Conservation (phyloP, 305 asterid genomes). For the Rubia balearica region DNA sequence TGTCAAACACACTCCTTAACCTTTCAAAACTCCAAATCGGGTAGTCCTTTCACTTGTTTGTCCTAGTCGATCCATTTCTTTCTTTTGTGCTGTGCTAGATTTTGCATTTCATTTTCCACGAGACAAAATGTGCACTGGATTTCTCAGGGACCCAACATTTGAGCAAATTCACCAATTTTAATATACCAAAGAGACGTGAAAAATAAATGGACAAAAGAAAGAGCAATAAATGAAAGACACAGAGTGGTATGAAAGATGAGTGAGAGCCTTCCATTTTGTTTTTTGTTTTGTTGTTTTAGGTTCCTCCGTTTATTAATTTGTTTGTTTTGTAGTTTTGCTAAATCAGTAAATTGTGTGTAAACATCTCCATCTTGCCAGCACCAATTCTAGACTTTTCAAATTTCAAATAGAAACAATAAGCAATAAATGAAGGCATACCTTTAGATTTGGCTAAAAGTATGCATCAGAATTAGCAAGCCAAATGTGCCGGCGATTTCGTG, state of each 20-base stretch:
- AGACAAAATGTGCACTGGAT: neutral
- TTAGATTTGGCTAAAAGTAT: too few species aligned
- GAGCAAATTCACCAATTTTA: neutral
- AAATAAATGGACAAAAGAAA: neutral
- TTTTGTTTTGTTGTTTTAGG: neutral
- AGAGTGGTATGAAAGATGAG: neutral
- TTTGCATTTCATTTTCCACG: neutral
- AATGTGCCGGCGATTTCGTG: too few species aligned
- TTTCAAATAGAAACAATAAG: neutral
- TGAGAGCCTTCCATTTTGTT: neutral
- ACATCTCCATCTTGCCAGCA: constrained; percentile 11
- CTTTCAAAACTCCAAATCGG: too few species aligned
- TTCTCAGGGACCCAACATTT: neutral
- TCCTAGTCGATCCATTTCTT: neutral
- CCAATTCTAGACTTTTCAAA: neutral
- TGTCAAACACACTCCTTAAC: too few species aligned
- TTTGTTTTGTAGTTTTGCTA: neutral
- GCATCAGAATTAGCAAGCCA: too few species aligned
- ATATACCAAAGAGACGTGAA: neutral
- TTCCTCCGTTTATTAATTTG: neutral
- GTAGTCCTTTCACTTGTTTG: too few species aligned
- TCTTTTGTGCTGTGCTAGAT: neutral
- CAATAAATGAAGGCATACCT: neutral
- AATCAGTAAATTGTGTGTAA: neutral
- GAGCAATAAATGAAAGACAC: neutral